A percentile compares a stretch with the other conserved stretches of the same genome.
Conservation (phyloP, 169 alveolate genomes). For the Plasmodium coatneyi region DNA sequence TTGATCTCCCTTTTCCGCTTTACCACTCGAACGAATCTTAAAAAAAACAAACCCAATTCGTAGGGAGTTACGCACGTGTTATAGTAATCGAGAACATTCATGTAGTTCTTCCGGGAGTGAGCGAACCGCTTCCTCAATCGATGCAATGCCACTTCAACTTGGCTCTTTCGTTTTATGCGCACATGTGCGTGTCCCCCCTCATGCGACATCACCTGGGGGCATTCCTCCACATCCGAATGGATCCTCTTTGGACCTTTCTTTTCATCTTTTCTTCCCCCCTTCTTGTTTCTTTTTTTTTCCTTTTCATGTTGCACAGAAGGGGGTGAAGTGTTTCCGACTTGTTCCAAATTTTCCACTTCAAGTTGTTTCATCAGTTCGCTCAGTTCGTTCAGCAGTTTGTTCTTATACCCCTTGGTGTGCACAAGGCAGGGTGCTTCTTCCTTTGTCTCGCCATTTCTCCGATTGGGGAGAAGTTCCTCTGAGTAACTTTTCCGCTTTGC, state of each 20-base stretch:
- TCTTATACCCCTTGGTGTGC: constrained; percentile 7
- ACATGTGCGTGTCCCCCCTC: background rate
- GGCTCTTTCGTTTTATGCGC: constrained; percentile 18
- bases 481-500: background rate
- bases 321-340: background rate
- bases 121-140: constrained; percentile 7
- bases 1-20: constrained; percentile 23
- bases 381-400: background rate
- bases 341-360: background rate
- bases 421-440: background rate
- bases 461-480: background rate
- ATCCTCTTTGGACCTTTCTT: background rate
- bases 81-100: constrained; percentile 38
- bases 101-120: constrained; percentile 41
- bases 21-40: constrained; percentile 34
- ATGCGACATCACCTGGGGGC: background rate
- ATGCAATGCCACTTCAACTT: background rate
- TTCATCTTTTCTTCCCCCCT: background rate
- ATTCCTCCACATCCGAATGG: background rate
- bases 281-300: constrained; percentile 13
- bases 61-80: constrained; percentile 43
- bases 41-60: constrained; percentile 45
- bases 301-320: constrained; percentile 4
- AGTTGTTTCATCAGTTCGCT: constrained; percentile 28
- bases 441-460: background rate